Evolutionary conservation across 2,329 filamentous ascomycete genomes (phyloP).

Genomic region (Elsinoe necatrix): DNA sequence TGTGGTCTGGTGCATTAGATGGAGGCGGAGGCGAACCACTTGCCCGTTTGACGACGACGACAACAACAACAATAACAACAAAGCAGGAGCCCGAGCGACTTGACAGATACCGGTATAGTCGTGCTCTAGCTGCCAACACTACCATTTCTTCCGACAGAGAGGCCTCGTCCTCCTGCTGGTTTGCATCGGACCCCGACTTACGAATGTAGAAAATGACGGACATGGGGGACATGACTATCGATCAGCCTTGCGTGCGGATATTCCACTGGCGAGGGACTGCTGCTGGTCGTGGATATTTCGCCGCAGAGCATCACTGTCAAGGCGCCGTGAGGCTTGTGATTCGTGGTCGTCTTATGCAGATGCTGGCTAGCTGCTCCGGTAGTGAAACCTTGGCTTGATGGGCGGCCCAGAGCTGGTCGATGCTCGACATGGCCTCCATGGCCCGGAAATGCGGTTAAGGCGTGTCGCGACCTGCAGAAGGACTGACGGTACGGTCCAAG

Average conservation of each 20-base stretch:
- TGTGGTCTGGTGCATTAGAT: conserved; percentile 10
- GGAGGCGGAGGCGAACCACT: not conserved
- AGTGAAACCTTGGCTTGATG: conserved; percentile 15
- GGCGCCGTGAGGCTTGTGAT: conserved; percentile 4
- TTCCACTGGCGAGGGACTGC: not conserved
- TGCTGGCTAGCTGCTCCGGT: conserved; percentile 14
- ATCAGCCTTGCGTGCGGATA: conserved; percentile 7
- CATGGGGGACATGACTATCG: not conserved
- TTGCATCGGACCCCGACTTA: not conserved
- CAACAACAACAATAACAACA: not conserved
- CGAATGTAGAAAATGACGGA: not conserved
- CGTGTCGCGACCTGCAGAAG: conserved; percentile 2
- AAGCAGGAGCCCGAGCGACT: not conserved
- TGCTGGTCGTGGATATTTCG: not conserved
- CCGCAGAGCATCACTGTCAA: not conserved
- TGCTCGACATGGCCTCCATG: conserved; percentile 2
- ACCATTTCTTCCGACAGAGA: not conserved
- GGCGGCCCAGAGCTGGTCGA: conserved; percentile 1
- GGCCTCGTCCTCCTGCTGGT: not conserved
- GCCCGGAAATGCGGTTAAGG: conserved; percentile 15
- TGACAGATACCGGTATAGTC: not conserved
- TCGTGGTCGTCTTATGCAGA: conserved; percentile 11
- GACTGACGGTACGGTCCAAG: not conserved
- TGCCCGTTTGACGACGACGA: conserved; percentile 5
- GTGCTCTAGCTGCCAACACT: not conserved